Conservation (phyloP, 305 asterid species). For the Rubia tinctorum region DNA sequence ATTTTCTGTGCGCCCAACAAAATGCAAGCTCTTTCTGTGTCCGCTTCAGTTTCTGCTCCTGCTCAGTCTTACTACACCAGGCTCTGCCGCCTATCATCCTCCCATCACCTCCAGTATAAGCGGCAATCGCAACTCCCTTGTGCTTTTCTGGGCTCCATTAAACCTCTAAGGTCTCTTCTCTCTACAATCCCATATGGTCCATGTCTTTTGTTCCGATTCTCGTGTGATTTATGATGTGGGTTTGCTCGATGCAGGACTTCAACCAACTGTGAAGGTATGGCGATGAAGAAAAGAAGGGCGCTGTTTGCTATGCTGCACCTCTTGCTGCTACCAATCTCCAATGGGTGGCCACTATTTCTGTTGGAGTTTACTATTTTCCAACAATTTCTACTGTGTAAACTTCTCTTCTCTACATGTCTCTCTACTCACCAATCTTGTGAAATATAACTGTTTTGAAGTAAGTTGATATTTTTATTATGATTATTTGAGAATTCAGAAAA, state of each 20-base stretch:
- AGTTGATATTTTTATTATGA: background rate
- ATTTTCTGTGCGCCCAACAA: background rate
- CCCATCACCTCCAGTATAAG: background rate
- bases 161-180: background rate
- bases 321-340: conserved; percentile 61
- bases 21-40: conserved; percentile 2
- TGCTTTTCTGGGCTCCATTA: conserved; percentile 3
- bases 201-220: conserved; percentile 25
- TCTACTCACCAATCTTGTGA: background rate
- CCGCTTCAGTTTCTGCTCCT: background rate
- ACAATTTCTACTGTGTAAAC: conserved; percentile 69
- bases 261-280: conserved; percentile 18
- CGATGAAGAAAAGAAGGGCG: conserved; percentile 45
- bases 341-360: conserved; percentile 63
- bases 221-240: conserved; percentile 7
- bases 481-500: background rate
- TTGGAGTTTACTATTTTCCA: no score
- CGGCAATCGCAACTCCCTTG: background rate
- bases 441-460: background rate
- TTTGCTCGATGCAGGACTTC: conserved; percentile 38
- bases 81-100: background rate
- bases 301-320: conserved; percentile 61
- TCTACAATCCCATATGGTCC: background rate
- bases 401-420: conserved; percentile 2
- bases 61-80: background rate